These are phyloP conservation scores for Citrus unshiu DNA, from an alignment of 345 rosid species.

Conservation along the genomic window DNA sequence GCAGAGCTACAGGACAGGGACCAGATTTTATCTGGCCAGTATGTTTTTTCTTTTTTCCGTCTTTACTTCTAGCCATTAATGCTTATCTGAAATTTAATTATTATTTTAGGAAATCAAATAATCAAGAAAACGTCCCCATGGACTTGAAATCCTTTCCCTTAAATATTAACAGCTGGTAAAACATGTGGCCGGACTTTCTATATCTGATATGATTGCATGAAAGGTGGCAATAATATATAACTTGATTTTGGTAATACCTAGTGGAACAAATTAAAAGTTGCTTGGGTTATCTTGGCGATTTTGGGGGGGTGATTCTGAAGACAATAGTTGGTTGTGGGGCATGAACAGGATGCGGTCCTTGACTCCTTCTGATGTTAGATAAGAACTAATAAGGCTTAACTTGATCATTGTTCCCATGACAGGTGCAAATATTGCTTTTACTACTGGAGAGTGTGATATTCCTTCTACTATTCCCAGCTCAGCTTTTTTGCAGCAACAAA, in stretches of 20 bases:
- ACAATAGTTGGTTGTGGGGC: constrained; percentile 25
- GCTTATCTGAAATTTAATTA: background rate
- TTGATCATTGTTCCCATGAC: no score
- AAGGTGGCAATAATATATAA: constrained; percentile 17
- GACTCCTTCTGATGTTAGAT: no score
- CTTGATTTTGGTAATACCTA: constrained; percentile 10
- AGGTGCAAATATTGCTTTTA: no score
- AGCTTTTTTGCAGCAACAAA: no score
- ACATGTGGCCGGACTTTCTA: constrained; percentile 16
- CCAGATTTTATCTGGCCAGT: constrained; percentile 68
- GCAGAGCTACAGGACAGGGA: no score
- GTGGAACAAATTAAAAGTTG: constrained; percentile 25
- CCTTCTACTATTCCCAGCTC: no score
- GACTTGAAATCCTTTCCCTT: background rate
- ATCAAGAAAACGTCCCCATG: no score
- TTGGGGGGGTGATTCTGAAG: constrained; percentile 26
- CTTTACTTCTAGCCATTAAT: background rate
- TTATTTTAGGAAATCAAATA: background rate
- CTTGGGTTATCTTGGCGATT: constrained; percentile 17
- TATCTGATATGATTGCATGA: constrained; percentile 9
- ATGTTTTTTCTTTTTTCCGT: constrained; percentile 6
- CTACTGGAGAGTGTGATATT: no score
- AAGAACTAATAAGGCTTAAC: no score
- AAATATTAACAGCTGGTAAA: background rate
- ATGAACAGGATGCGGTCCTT: background rate